Base-by-base conservation (phyloP, 495 filamentous ascomycete genomes). In the Aspergillus indologenus region DNA sequence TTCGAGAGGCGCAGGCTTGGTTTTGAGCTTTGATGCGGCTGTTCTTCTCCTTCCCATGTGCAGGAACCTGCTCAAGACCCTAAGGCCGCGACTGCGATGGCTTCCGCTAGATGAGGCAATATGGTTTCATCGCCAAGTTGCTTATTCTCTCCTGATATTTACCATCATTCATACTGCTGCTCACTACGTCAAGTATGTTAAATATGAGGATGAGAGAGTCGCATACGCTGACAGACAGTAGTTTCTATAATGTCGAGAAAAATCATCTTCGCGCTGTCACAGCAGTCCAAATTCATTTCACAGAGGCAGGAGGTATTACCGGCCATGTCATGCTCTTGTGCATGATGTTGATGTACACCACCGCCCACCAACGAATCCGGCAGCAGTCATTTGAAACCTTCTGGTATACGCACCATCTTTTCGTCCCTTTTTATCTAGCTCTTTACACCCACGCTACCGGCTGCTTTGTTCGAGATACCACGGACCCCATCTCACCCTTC, bases 291-390 rank as follows among this genome's bases (percentile, higher is more conserved):
- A 95, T 99, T 57, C 94, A 98, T 73, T 99, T 96, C 66, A 83
- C 87, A 5, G 82, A 94, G 68, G 82, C 90, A 45, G 92, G 90
- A 62, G 94, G 94, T 57, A 90, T 98, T 59, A 99, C 94, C 0
- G 94, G 94, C 18, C 94, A 99, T 74, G 83, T 99, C 47, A 99
- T 99, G 94, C 83, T 98, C 5, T 80, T 98, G 9, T 99, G 94
- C 81, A 98, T 99, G 94, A 78, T 99, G 54, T 74, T 99, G 55
- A 99, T 99, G 84, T 99, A 94, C 72, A 99, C 94, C 19, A 96
- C 95, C 8, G 88, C 94, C 4, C 94, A 99, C 67, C 81, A 86
- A 64, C 88, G 89, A 62, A 98, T 99, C 64, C 89, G 94, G 52
- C 91, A 98, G 69, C 94, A 99, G 68, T 95, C 90, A 2, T 99